Evolutionary conservation across 2,329 filamentous ascomycete genomes (phyloP).

Genomic region (Microdochium bolleyi): DNA sequence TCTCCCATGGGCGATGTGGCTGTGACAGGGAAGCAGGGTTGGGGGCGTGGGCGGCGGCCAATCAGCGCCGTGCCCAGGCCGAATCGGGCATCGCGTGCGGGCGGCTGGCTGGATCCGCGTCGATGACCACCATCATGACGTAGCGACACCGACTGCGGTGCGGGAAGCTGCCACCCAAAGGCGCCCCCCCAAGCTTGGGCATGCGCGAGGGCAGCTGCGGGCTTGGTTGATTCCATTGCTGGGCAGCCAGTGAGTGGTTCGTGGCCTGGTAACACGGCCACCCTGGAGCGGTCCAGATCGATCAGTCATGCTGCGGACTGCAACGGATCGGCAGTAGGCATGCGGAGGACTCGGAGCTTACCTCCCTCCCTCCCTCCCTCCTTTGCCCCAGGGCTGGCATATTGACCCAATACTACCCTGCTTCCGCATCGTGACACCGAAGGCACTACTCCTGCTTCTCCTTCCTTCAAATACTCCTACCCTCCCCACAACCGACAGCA

Average conservation of each 20-base stretch:
- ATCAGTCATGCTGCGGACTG: no score
- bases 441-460: not conserved
- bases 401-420: not conserved
- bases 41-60: conserved; percentile 1
- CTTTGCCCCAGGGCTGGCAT: not conserved
- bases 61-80: not conserved
- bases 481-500: not conserved
- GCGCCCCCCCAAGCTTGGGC: no score
- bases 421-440: no score
- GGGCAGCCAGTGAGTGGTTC: no score
- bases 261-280: no score
- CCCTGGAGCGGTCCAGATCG: not conserved
- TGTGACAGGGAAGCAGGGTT: not conserved
- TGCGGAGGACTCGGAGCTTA: no score
- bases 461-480: not conserved
- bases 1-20: no score
- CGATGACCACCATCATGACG: not conserved
- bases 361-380: no score
- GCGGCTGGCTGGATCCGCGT: not conserved
- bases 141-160: not conserved
- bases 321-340: no score
- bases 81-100: not conserved
- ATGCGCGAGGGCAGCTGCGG: no score
- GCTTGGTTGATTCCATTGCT: not conserved
- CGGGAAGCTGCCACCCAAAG: not conserved